Evolutionary conservation across 2,329 filamentous ascomycete species (phyloP).

Genomic region (Iodosphaeria phyllophila): DNA sequence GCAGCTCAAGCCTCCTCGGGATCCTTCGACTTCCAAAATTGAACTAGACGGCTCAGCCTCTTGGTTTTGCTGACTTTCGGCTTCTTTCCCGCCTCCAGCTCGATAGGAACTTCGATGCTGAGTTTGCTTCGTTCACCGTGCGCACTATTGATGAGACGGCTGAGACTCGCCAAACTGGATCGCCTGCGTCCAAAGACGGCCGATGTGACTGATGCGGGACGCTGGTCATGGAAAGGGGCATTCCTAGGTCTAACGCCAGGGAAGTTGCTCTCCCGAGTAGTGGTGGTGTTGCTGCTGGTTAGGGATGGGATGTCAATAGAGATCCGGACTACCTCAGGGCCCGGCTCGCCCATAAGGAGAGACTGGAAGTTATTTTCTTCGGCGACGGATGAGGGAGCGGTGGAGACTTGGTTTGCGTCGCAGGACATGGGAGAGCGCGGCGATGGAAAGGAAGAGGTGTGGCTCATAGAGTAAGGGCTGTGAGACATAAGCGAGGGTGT

Average conservation of each 20-base stretch:
- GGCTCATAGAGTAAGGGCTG: conserved; percentile 46
- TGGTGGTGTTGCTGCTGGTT: conserved; percentile 61
- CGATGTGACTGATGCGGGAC: conserved; percentile 42
- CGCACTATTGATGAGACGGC: conserved; percentile 55
- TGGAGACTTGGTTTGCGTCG: conserved; percentile 55
- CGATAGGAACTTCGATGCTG: conserved; percentile 44
- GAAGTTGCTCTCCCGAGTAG: conserved; percentile 48
- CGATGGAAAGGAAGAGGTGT: conserved; percentile 49
- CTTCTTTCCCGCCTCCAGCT: conserved; percentile 37
- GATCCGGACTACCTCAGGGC: conserved; percentile 47
- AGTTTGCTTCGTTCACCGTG: conserved; percentile 61
- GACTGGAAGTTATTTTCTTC: conserved; percentile 57
- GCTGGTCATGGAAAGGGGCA: conserved; percentile 31
- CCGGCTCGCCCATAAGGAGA: conserved; percentile 53
- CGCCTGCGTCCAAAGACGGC: conserved; percentile 49
- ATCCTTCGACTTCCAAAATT: conserved; percentile 58
- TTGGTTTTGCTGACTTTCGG: conserved; percentile 44
- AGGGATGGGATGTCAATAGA: conserved; percentile 57
- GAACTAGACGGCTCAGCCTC: conserved; percentile 55
- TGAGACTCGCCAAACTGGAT: conserved; percentile 59
- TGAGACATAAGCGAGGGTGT: conserved; percentile 27
- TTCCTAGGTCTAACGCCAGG: conserved; percentile 16
- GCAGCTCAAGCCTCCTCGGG: too few relatives aligned
- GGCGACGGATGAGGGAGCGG: conserved; percentile 53
- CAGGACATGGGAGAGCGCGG: conserved; percentile 51